Percentiles rank a stretch among this genome's conserved stretches.
Evolutionary conservation across 768 basidiomycete species (phyloP).

Genomic region (Dentipellis fragilis): DNA sequence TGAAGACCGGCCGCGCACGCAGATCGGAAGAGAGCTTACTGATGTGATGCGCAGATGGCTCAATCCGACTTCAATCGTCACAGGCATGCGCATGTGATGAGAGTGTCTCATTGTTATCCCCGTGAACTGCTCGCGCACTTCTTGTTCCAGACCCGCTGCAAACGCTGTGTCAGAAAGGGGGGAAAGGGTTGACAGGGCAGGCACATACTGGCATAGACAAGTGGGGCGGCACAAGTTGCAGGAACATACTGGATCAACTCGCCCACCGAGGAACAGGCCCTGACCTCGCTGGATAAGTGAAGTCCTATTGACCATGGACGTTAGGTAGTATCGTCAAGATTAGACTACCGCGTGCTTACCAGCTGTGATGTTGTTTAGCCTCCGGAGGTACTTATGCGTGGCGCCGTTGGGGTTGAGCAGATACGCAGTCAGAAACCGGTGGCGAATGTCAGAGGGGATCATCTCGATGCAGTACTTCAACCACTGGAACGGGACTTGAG

Average conservation of each 20-base stretch:
- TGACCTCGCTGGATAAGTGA: conserved; percentile 24
- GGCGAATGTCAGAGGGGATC: conserved; percentile 59
- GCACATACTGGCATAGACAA: conserved; percentile 49
- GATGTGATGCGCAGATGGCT: conserved; percentile 74
- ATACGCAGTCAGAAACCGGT: conserved; percentile 49
- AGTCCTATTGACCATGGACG: background rate
- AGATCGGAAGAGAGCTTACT: conserved; percentile 30
- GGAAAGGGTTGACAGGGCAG: conserved; percentile 1
- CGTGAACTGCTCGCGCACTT: conserved; percentile 39
- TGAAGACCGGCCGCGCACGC: background rate
- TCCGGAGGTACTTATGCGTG: conserved; percentile 64
- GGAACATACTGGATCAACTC: conserved; percentile 53
- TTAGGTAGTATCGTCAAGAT: background rate
- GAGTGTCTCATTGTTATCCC: conserved; percentile 61
- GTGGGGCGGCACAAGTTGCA: conserved; percentile 31
- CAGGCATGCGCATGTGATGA: conserved; percentile 61
- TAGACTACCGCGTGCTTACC: conserved; percentile 24
- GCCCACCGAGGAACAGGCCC: conserved; percentile 51
- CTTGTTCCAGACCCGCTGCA: conserved; percentile 54
- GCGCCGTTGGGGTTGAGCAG: conserved; percentile 67
- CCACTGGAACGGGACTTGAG: conserved; percentile 77
- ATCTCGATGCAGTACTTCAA: conserved; percentile 69
- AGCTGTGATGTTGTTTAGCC: conserved; percentile 61
- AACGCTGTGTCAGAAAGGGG: background rate
- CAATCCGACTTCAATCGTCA: conserved; percentile 52